Base-by-base conservation (phyloP, 495 filamentous ascomycete species). In the Penicillium canariense region DNA sequence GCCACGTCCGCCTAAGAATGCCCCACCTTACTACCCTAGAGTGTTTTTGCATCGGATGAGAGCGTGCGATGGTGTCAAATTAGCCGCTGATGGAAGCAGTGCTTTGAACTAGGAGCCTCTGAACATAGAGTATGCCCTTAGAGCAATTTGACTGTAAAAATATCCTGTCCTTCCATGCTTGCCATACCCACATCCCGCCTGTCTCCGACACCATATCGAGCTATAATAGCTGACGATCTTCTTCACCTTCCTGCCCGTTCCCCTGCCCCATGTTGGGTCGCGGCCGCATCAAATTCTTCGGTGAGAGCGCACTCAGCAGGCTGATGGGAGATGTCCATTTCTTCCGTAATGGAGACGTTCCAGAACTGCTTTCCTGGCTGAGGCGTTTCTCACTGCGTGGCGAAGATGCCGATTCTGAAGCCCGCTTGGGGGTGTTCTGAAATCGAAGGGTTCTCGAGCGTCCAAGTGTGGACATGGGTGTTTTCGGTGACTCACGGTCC, bases 201-300 rank as follows among this genome's bases (percentile, higher is more conserved):
- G 34, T 18, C 11, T 14, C 18, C 25, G 20, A 26, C 39, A 31
- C 36, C 50, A 22, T 39, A 28, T 31, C 40, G 43, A 59, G 20
- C 47, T 40, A 42, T 39, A 42, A 50, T 22, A 32, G 14, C 34
- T 27, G 15, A 34, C 44, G 20, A 52, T 9, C 85, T n/a, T 52
- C 85, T 76, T 59, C 81, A 86, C 36, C 78, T 78, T 63, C 89
- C 85, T 56, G 77, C 81, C 61, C 74, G 80, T 8, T 83, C 72
- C 56, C 88, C 85, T 68, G 82, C 86, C 45, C 85, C 87, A 86
- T 14, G 78, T 78, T 23, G 82, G 80, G 38, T 88, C 80, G 12
- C 81, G 72, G 51, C 84, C 77, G 60, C 83, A 44, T 56, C 15
- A 53, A 20, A 26, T 59, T 55, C 42, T 61, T 67, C 17, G 65